Base-by-base conservation (phyloP, 257 asterid genomes). In the Fraxinus quadrangulata region DNA sequence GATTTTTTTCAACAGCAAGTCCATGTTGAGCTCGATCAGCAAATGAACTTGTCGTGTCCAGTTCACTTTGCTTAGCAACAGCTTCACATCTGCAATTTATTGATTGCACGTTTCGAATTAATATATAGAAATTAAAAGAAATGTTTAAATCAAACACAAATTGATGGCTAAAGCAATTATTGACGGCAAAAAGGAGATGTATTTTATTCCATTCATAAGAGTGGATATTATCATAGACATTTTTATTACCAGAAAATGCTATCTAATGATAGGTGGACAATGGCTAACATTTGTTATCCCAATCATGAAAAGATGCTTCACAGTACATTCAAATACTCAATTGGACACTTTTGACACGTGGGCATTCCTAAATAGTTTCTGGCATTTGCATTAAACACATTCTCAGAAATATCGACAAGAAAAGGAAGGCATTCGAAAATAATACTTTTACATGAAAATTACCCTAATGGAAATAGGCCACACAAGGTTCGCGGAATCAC, bases 11-110 rank as follows among this genome's bases (percentile, higher is more conserved):
- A 31, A 31, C 23, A 21, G 83, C 76, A 63, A 70, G 78, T 34
- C 71, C 85, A 40, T 36, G 66, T 36, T 75, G 34, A 74, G 84
- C 79, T 71, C 24, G 33, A 19, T 45, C 77, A 72, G 68, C 77
- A 42, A 73, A 47, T 21, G 67, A 26, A 73, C 51, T 45, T 34
- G 74, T 24, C 24, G 61, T 34, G 56, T 70, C 63, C 34, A 56
- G 73, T 10, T 67, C 33, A 73, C 54, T 82, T 71, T 67, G 90
- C 68, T 81, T 83, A 24, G 78, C 84, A 82, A 74, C 78, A 77
- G 81, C 84, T 68, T 30, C 80, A 45, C 59, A 76, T 85, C 89
- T 83, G 70, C 70, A 51, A 69, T 73, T 42, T 74, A 81, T 67
- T 23, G 42, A 76, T 30, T 54, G 49, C 36, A 74, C 23, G 49